These are phyloP conservation scores for Trichothecium roseum DNA, from an alignment of 2,329 filamentous ascomycete genomes.

Conservation along the genomic window DNA sequence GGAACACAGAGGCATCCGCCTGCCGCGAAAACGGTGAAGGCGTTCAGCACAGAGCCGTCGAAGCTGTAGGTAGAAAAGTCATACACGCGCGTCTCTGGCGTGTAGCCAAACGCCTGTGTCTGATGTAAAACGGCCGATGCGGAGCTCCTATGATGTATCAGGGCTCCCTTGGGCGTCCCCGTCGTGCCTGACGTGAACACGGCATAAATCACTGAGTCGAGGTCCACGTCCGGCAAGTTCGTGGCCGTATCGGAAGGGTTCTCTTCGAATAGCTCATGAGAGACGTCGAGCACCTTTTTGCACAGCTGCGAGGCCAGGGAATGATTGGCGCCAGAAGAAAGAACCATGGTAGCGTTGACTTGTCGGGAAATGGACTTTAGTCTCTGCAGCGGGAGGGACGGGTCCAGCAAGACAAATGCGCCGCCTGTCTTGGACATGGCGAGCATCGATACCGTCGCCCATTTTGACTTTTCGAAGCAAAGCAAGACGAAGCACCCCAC, in stretches of 20 bases:
- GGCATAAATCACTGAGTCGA: constrained; percentile 7
- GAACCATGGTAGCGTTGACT: constrained; percentile 3
- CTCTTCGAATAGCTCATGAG: background rate
- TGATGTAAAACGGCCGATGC: constrained; percentile 3
- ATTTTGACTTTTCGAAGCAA: constrained; percentile 13
- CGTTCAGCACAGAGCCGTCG: constrained; percentile 15
- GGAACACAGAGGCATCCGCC: constrained; percentile 23
- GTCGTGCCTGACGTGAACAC: constrained; percentile 14
- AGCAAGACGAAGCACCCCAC: constrained; percentile 7
- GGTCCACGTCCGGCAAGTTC: background rate
- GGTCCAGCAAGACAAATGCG: constrained; percentile 11
- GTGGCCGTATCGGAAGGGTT: too few relatives aligned
- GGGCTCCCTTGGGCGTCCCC: constrained; percentile 12
- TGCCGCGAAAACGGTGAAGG: constrained; percentile 8
- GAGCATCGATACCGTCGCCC: constrained; percentile 12
- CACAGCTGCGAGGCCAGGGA: constrained; percentile 1
- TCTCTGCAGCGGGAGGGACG: constrained; percentile 3
- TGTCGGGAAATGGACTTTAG: constrained; percentile 1
- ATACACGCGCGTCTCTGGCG: background rate
- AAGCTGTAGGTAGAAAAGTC: constrained; percentile 14
- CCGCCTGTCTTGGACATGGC: constrained; percentile 16
- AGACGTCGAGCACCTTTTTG: too few relatives aligned
- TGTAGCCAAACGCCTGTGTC: background rate
- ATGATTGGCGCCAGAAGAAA: constrained; percentile 6
- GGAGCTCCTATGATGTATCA: constrained; percentile 9